Conservation (phyloP, 345 rosid genomes). For the Citrus mangshanensis region DNA sequence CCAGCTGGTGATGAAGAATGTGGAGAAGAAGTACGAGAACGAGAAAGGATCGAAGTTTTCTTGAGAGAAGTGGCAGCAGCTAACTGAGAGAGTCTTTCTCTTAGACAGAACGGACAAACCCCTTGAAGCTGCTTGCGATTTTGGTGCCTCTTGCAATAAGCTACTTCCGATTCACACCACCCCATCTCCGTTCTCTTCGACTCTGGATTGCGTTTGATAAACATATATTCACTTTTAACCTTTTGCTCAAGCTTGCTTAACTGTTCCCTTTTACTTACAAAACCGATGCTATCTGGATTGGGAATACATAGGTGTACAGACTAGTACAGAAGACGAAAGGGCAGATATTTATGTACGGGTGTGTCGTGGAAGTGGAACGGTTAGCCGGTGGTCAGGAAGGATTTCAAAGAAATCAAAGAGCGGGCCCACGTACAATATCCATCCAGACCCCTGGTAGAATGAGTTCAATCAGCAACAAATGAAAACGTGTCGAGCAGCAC, state of each 20-base stretch:
- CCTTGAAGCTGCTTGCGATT: slow-evolving; percentile 28
- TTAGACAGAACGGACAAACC: slow-evolving; percentile 43
- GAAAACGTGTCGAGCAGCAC: background rate
- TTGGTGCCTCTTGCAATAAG: slow-evolving; percentile 33
- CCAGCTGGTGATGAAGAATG: slow-evolving; percentile 1
- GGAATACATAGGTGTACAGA: background rate
- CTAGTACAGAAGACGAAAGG: background rate
- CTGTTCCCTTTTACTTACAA: background rate
- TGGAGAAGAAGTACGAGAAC: background rate
- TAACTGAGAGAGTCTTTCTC: slow-evolving; percentile 31
- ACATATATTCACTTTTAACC: background rate
- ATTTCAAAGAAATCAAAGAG: background rate
- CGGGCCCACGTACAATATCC: background rate
- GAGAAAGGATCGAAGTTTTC: background rate
- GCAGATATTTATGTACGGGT: too few relatives aligned
- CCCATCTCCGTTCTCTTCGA: slow-evolving; percentile 17
- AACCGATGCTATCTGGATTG: background rate
- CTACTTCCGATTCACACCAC: slow-evolving; percentile 10
- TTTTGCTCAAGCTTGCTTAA: too few relatives aligned
- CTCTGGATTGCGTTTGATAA: background rate
- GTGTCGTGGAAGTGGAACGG: too few relatives aligned
- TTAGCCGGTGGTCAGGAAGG: background rate
- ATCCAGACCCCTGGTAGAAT: background rate
- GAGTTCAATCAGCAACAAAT: background rate
- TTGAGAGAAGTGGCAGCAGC: background rate